Evolutionary conservation across 257 asterid species (phyloP), one percentile per base, ranked within the genome.

Genomic region (Primulina eburnea): DNA sequence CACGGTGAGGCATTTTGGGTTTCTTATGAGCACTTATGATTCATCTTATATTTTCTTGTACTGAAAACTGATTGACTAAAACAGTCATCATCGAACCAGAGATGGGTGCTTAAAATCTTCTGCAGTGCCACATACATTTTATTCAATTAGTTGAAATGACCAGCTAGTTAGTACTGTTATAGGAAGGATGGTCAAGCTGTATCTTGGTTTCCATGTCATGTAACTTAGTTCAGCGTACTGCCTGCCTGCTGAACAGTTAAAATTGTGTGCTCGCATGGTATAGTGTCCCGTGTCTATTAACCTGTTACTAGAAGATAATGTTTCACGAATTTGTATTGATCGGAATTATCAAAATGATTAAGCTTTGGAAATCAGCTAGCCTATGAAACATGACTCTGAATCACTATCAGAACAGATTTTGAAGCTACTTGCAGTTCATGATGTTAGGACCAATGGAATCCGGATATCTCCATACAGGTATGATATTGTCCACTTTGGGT

Each of bases 1-100:
- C 53, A 38, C n/a, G 59, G 30, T 29, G 43, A 62, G 59, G 50
- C 70, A 60, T 60, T 10, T 65, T 24, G 57, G 67, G 60, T 50
- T 64, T 20, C 8, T 59, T 47, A 47, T 14, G 55, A 47, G 55
- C 55, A 47, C 55, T 14, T 47, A 12, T 2, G 18, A 14, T 12
- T 47, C 4, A 47, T 47, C n/a, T 47, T 47, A 3, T 47, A 47
- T 47, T 12, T 47, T 47, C 18, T 47, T 47, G 18, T 47, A 3
- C 55, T 47, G 55, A 47, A 10, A 47, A 47, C 55, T 14, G 18
- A 47, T 12, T 12, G 16, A 47, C 18, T 47, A 47, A 30, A 47
- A 12, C 55, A 3, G 55, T 47, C 55, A 47, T 12, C 5, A 5
- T 47, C 2, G 55, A 47, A 14, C 18, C 55, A 14, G 55, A 12